Base-by-base conservation (phyloP, 164 flowering plant species). In the Cinnamomum micranthum region DNA sequence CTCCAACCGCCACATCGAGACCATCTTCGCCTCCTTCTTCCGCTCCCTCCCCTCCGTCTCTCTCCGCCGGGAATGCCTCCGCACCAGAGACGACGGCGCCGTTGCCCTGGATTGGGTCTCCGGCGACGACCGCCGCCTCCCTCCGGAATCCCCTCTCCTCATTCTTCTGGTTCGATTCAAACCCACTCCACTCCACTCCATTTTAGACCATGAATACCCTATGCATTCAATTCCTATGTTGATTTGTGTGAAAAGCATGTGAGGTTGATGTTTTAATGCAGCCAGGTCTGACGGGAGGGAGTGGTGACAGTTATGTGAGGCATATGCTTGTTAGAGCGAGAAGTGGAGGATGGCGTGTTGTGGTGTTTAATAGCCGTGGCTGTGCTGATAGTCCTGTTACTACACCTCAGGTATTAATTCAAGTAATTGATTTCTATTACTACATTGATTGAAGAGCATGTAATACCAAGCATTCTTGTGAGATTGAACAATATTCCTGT, bases 231-330 rank as follows among this genome's bases (percentile, higher is more conserved):
- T 41, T 41, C 47, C 47, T 41, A 41, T 41, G 68, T 65, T 27
- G 27, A 25, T 35, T 12, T 24, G 22, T 41, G 47, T 11, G n/a
- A 25, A 11, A 55, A 19, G 19, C 14, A 23, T 73, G 68, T 71
- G 76, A 79, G 59, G 72, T 70, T 69, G 75, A 59, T 72, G 68
- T 67, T 75, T 41, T 41, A 41, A 41, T 86, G 86, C 91, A 95
- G 98, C 98, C 97, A 74, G 98, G 98, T 74, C 83, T 93, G 35
- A 92, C 97, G 0, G 99, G 99, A 80, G 99, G 99, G 68, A 95
- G 99, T 75, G 84, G 74, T 35, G 99, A 95, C 75, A 77, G 89
- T 4, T 93, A 95, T 74, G 94, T 93, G 65, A 87, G 95, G 88
- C 99, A 95, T 77, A 86, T 95, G 97, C 80, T 92, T 75, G 70